phyloP scores from a whole-genome alignment of 768 basidiomycete genomes.

The Collybiopsis luxurians region DNA sequence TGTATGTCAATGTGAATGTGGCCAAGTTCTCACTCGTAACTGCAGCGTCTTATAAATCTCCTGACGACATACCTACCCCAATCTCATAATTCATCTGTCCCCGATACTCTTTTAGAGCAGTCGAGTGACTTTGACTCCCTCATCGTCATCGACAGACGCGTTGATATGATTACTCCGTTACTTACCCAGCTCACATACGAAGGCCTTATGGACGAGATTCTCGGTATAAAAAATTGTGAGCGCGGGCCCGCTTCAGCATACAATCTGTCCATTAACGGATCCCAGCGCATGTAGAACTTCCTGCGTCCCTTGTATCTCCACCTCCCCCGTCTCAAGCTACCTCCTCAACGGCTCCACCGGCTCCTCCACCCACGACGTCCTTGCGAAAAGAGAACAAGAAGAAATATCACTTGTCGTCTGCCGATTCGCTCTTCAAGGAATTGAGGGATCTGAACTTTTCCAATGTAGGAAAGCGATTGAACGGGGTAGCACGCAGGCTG shows the following conservation, averaged over 20 bases:
- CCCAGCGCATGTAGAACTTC: slow-evolving; percentile 78
- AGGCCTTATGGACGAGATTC: slow-evolving; percentile 89
- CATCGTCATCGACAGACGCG: slow-evolving; percentile 84
- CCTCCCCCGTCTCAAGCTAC: slow-evolving; percentile 42
- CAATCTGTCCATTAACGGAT: neutral
- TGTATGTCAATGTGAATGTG: too few relatives aligned
- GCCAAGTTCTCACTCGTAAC: slow-evolving; percentile 3
- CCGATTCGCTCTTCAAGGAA: slow-evolving; percentile 80
- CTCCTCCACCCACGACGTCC: slow-evolving; percentile 40
- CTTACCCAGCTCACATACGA: slow-evolving; percentile 96
- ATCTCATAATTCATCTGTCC: slow-evolving; percentile 27
- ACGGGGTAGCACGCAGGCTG: slow-evolving; percentile 75
- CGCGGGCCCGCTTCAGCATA: slow-evolving; percentile 8
- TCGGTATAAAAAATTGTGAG: slow-evolving; percentile 88
- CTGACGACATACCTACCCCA: slow-evolving; percentile 59
- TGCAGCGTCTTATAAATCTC: slow-evolving; percentile 73
- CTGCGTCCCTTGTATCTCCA: slow-evolving; percentile 62
- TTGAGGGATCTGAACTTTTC: slow-evolving; percentile 92
- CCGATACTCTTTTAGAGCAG: slow-evolving; percentile 39
- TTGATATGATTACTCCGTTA: slow-evolving; percentile 94
- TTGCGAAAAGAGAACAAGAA: slow-evolving; percentile 80
- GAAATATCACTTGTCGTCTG: slow-evolving; percentile 80
- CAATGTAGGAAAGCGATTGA: slow-evolving; percentile 78
- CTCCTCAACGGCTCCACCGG: slow-evolving; percentile 35
- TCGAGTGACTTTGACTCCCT: slow-evolving; percentile 78